A percentile compares a stretch with the other conserved stretches of the same genome.
Conservation (phyloP, 208 protist species). For the Wallacemonas collosoma region DNA sequence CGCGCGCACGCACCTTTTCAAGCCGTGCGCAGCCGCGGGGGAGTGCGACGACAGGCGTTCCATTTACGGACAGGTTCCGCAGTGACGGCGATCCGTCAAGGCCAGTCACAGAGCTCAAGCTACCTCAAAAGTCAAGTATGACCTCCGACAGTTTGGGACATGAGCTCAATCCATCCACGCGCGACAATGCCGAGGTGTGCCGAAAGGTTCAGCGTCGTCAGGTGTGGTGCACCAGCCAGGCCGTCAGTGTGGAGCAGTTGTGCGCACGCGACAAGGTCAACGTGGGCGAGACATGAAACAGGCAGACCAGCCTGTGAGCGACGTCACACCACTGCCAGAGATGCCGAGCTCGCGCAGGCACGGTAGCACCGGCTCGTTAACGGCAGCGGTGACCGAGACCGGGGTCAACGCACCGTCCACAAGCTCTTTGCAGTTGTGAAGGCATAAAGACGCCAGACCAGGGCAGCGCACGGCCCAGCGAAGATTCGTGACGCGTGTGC, state of each 20-base stretch:
- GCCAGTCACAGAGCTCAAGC: not conserved
- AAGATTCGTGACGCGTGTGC: constrained; percentile 9
- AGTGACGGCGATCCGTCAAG: constrained; percentile 1
- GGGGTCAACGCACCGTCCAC: not conserved
- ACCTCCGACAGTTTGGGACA: not conserved
- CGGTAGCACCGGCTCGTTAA: no score
- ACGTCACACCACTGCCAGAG: not conserved
- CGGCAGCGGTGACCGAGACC: no score
- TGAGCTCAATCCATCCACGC: constrained; percentile 5
- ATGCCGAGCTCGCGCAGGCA: not conserved
- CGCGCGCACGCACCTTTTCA: not conserved
- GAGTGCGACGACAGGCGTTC: not conserved
- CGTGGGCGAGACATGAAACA: not conserved
- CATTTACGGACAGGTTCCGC: not conserved
- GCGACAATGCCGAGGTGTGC: not conserved
- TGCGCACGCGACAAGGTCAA: constrained; percentile 2
- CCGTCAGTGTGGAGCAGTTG: constrained; percentile 1
- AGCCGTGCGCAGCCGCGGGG: not conserved
- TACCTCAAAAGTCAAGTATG: not conserved
- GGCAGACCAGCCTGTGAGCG: not conserved
- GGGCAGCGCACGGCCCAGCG: not conserved
- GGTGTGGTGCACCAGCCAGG: not conserved
- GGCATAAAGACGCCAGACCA: not conserved
- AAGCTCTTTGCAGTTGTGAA: not conserved
- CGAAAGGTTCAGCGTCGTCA: constrained; percentile 4